These are phyloP conservation scores for Blastomyces silverae DNA, from an alignment of 2,329 filamentous ascomycete genomes.

Conservation along the genomic window DNA sequence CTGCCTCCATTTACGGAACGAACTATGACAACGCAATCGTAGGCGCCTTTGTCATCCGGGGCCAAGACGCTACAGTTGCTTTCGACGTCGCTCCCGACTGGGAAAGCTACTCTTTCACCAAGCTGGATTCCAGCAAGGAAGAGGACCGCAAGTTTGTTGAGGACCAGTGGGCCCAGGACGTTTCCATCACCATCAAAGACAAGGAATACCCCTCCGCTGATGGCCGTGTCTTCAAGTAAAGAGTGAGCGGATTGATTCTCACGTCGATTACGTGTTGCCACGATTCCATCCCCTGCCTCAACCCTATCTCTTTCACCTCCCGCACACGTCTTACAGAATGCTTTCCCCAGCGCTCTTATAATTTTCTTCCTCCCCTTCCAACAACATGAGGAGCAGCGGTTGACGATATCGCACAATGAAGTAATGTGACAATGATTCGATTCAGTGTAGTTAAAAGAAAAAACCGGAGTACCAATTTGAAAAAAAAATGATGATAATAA, in stretches of 20 bases:
- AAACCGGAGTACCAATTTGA: background rate
- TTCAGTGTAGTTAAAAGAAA: background rate
- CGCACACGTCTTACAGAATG: background rate
- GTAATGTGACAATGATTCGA: conserved; percentile 15
- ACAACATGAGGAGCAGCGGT: background rate
- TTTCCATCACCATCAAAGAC: conserved; percentile 68
- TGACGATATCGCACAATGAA: conserved; percentile 7
- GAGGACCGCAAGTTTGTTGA: conserved; percentile 83
- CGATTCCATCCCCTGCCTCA: background rate
- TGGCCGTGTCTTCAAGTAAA: conserved; percentile 99
- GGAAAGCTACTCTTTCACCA: conserved; percentile 93
- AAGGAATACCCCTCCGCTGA: conserved; percentile 85
- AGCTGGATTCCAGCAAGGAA: conserved; percentile 81
- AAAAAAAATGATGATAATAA: background rate
- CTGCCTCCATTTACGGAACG: conserved; percentile 77
- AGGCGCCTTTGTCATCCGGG: conserved; percentile 92
- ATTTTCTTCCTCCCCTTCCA: background rate
- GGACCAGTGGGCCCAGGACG: conserved; percentile 87
- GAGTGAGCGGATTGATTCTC: conserved; percentile 2
- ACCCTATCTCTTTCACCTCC: conserved; percentile 3
- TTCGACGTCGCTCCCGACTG: conserved; percentile 97
- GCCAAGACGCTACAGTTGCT: conserved; percentile 74
- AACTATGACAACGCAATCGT: conserved; percentile 85
- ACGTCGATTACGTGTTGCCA: conserved; percentile 11
- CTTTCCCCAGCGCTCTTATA: background rate